phyloP scores from a whole-genome alignment of 2,329 filamentous ascomycete species.

The Fusarium circinatum region DNA sequence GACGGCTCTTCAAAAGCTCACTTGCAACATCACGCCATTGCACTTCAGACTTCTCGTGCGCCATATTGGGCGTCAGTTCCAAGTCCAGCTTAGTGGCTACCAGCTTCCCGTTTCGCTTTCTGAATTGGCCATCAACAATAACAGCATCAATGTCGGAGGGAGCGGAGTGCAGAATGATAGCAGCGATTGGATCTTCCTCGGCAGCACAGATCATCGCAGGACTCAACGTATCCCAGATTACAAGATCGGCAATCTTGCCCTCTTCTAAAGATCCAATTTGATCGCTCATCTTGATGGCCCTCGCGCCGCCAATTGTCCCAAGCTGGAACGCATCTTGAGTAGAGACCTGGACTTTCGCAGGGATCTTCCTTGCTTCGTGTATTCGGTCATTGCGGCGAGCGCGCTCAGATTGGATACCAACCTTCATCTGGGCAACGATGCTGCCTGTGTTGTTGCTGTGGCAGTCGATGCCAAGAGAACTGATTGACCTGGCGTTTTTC shows the following conservation, averaged over 20 bases:
- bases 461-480: conserved; percentile 1
- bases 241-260: conserved; percentile 3
- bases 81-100: not conserved
- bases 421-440: not conserved
- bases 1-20: not conserved
- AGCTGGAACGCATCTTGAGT: conserved; percentile 1
- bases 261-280: conserved; percentile 1
- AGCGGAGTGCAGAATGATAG: conserved; percentile 1
- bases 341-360: not conserved
- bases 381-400: not conserved
- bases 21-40: conserved; percentile 4
- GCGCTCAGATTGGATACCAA: conserved; percentile 7
- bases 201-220: conserved; percentile 9
- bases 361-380: not conserved
- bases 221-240: conserved; percentile 4
- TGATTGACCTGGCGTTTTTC: conserved; percentile 1
- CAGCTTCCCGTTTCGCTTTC: not conserved
- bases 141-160: conserved; percentile 1
- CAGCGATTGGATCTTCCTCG: not conserved
- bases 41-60: not conserved
- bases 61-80: not conserved
- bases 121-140: conserved; percentile 12
- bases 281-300: not conserved
- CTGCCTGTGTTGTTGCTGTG: conserved; percentile 7
- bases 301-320: conserved; percentile 1